Evolutionary conservation across 2,329 filamentous ascomycete genomes (phyloP).

Genomic region (Kalaharituber pfeilii): DNA sequence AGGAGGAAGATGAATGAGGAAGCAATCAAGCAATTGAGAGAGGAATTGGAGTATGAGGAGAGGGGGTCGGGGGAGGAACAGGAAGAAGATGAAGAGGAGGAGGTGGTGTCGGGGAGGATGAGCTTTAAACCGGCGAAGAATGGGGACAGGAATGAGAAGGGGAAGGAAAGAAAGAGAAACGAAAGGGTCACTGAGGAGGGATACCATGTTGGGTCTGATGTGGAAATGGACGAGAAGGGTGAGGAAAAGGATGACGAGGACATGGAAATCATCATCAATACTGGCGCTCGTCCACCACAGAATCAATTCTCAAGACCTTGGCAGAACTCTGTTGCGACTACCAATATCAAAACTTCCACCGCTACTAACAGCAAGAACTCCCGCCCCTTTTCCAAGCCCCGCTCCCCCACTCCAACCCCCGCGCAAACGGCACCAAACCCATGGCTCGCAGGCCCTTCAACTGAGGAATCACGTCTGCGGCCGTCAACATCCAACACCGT

Average conservation of each 20-base stretch:
- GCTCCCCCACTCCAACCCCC: too few species aligned
- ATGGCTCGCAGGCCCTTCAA: slow-evolving; percentile 10
- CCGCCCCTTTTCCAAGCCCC: too few species aligned
- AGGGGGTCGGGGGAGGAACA: slow-evolving; percentile 29
- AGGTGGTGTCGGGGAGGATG: slow-evolving; percentile 48
- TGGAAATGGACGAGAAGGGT: slow-evolving; percentile 10
- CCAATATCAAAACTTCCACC: too few species aligned
- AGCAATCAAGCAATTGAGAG: slow-evolving; percentile 25
- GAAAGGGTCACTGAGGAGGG: slow-evolving; percentile 32
- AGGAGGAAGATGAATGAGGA: slow-evolving; percentile 60
- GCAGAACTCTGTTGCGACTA: background rate
- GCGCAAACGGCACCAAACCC: slow-evolving; percentile 7
- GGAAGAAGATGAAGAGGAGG: slow-evolving; percentile 36
- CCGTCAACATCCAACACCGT: background rate
- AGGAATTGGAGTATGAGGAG: slow-evolving; percentile 41
- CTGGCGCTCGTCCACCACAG: slow-evolving; percentile 16
- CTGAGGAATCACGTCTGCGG: slow-evolving; percentile 5
- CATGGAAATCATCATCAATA: slow-evolving; percentile 26
- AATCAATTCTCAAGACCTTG: slow-evolving; percentile 18
- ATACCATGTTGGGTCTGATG: slow-evolving; percentile 8
- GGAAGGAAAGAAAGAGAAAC: slow-evolving; percentile 31
- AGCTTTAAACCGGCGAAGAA: slow-evolving; percentile 43
- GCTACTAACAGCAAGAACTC: too few species aligned
- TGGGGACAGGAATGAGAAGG: slow-evolving; percentile 27
- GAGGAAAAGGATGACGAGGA: slow-evolving; percentile 22